phyloP scores from a whole-genome alignment of 805 yeast species.

The Lachancea nothofagi region DNA sequence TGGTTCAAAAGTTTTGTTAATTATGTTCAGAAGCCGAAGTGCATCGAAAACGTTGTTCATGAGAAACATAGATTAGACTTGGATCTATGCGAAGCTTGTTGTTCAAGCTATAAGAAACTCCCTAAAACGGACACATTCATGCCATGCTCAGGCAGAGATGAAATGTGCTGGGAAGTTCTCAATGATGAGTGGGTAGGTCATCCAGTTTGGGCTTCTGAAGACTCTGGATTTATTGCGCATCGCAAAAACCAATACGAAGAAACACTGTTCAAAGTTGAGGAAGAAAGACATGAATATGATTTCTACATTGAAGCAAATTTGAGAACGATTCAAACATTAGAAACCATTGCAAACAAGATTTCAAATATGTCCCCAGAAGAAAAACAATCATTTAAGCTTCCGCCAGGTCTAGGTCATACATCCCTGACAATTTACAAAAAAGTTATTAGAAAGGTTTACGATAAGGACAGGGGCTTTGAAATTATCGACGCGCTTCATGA shows the following conservation, averaged over 20 bases:
- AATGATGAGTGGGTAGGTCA: constrained; percentile 99
- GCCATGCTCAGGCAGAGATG: constrained; percentile 98
- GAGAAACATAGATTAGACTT: constrained; percentile 90
- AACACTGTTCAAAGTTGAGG: constrained; percentile 88
- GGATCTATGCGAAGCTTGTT: constrained; percentile 86
- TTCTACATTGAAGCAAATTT: constrained; percentile 91
- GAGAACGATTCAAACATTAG: constrained; percentile 91
- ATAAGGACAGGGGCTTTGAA: constrained; percentile 90
- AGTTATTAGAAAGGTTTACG: constrained; percentile 87
- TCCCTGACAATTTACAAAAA: constrained; percentile 89
- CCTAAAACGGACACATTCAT: constrained; percentile 92
- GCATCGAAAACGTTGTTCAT: constrained; percentile 79
- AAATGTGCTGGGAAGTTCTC: constrained; percentile 97
- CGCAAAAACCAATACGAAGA: constrained; percentile 97
- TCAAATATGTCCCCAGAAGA: constrained; percentile 92
- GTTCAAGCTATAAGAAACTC: constrained; percentile 87
- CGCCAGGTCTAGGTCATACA: constrained; percentile 90
- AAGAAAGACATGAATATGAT: constrained; percentile 96
- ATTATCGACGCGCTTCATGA: constrained; percentile 94
- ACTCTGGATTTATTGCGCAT: constrained; percentile 98
- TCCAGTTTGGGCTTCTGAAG: constrained; percentile 99
- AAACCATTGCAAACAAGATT: constrained; percentile 89
- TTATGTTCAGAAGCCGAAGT: constrained; percentile 75
- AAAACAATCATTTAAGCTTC: constrained; percentile 76
- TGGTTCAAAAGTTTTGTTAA: constrained; percentile 95